Evolutionary conservation across 306 rosid genomes (phyloP).

Genomic region (Oemleria cerasiformis): DNA sequence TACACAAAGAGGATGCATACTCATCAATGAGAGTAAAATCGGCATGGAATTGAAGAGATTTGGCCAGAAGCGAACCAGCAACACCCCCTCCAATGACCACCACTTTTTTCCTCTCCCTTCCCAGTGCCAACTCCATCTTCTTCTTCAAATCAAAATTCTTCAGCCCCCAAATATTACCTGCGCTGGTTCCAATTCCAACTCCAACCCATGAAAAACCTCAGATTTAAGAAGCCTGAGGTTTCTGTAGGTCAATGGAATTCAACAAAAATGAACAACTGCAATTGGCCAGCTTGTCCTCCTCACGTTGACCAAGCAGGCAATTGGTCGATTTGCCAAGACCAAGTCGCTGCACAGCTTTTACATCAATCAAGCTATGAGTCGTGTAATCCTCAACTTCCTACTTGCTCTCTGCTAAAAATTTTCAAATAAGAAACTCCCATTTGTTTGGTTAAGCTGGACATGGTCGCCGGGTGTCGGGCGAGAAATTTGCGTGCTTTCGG

Average conservation of each 20-base stretch:
- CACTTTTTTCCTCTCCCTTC: conserved; percentile 34
- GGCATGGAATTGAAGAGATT: conserved; percentile 57
- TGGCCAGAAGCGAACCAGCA: conserved; percentile 64
- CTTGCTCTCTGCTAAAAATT: too few relatives aligned
- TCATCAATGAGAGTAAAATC: conserved; percentile 67
- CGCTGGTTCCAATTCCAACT: background rate
- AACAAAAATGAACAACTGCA: background rate
- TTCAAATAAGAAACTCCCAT: too few relatives aligned
- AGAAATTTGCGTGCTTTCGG: too few relatives aligned
- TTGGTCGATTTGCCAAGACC: background rate
- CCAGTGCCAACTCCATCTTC: conserved; percentile 8
- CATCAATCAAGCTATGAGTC: background rate
- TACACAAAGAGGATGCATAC: conserved; percentile 19
- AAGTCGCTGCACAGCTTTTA: background rate
- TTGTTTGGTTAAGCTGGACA: too few relatives aligned
- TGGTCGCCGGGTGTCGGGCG: too few relatives aligned
- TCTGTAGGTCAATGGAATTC: background rate
- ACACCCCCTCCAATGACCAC: conserved; percentile 74
- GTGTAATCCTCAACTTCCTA: too few relatives aligned
- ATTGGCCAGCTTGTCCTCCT: background rate
- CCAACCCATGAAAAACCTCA: background rate
- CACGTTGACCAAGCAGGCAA: background rate
- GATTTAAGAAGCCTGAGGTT: background rate
- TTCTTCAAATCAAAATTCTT: background rate
- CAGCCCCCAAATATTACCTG: background rate